Conservation (phyloP, 345 rosid genomes). For the Nephelium lappaceum region DNA sequence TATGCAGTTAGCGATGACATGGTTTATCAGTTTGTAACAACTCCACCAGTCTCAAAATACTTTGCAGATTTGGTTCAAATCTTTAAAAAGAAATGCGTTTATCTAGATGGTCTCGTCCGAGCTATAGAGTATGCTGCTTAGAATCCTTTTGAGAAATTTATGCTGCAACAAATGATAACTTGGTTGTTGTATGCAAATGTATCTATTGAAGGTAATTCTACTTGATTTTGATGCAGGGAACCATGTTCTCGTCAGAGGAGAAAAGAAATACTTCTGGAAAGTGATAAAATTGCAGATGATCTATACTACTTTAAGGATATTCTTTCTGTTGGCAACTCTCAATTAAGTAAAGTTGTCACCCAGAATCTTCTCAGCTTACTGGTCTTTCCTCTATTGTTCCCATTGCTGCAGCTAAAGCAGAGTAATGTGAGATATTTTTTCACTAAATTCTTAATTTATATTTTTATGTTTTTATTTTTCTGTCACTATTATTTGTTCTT, state of each 20-base stretch:
- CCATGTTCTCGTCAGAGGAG: conserved; percentile 28
- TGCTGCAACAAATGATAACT: conserved; percentile 2
- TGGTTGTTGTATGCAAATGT: neutral
- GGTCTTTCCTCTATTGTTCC: conserved; percentile 53
- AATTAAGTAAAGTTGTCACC: conserved; percentile 46
- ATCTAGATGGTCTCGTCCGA: conserved; percentile 50
- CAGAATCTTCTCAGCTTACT: conserved; percentile 51
- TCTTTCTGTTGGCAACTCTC: conserved; percentile 48
- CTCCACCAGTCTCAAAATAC: conserved; percentile 59
- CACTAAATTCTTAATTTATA: conserved; percentile 8
- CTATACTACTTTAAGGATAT: conserved; percentile 71
- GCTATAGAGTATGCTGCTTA: conserved; percentile 40
- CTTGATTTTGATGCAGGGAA: conserved; percentile 45
- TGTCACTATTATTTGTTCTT: neutral
- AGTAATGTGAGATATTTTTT: conserved; percentile 47
- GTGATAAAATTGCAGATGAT: conserved; percentile 65
- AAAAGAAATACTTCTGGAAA: conserved; percentile 40
- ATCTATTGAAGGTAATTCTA: conserved; percentile 5
- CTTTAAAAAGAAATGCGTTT: conserved; percentile 50
- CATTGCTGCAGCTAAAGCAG: conserved; percentile 41
- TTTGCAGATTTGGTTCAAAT: conserved; percentile 57
- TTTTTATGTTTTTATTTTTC: neutral
- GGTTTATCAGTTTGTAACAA: conserved; percentile 55
- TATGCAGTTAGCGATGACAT: conserved; percentile 65
- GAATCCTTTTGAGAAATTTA: conserved; percentile 13